phyloP scores from a whole-genome alignment of 345 rosid species.

The Crucihimalaya himalaica region DNA sequence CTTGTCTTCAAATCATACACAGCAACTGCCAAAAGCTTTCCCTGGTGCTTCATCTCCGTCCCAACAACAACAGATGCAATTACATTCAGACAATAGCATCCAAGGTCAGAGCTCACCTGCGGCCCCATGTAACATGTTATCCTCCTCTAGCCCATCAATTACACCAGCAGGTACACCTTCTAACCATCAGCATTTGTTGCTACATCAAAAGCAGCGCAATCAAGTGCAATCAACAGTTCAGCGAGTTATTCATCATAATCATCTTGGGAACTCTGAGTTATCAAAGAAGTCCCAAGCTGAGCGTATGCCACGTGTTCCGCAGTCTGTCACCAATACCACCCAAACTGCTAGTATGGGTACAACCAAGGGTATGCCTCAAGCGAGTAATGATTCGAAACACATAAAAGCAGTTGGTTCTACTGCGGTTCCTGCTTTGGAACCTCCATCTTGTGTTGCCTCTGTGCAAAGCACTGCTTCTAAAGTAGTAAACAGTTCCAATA shows the following conservation, averaged over 20 bases:
- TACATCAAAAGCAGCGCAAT: constrained; percentile 62
- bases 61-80: constrained; percentile 61
- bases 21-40: constrained; percentile 56
- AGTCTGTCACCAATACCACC: constrained; percentile 46
- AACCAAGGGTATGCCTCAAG: constrained; percentile 44
- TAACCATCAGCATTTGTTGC: constrained; percentile 48
- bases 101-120: constrained; percentile 60
- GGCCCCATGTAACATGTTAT: constrained; percentile 48
- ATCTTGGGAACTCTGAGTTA: constrained; percentile 49
- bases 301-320: constrained; percentile 51
- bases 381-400: constrained; percentile 51
- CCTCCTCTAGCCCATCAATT: constrained; percentile 53
- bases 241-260: constrained; percentile 67
- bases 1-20: constrained; percentile 60
- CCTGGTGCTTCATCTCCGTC: constrained; percentile 53
- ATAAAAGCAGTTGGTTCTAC: constrained; percentile 46
- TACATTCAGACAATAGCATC: constrained; percentile 61
- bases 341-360: constrained; percentile 43
- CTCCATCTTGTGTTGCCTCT: constrained; percentile 47
- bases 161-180: constrained; percentile 45
- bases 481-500: constrained; percentile 50
- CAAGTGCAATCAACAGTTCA: constrained; percentile 57
- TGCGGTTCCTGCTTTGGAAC: constrained; percentile 51
- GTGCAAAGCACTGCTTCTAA: constrained; percentile 48
- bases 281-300: constrained; percentile 62